phyloP scores from a whole-genome alignment of 2,329 filamentous ascomycete species.

The Epichloe aotearoae region DNA sequence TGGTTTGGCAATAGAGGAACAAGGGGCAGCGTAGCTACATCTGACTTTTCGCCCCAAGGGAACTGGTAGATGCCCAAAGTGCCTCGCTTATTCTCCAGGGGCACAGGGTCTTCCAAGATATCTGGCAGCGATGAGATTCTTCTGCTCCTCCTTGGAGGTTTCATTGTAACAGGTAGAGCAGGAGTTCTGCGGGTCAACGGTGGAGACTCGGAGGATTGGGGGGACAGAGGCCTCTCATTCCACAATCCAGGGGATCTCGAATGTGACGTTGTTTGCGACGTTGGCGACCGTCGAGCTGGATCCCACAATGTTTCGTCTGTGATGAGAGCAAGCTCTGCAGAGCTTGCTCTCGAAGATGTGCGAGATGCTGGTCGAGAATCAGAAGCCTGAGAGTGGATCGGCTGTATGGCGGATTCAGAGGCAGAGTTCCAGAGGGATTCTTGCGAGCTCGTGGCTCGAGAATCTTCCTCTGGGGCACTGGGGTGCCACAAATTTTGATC shows the following conservation, averaged over 20 bases:
- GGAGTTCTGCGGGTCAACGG: constrained; percentile 11
- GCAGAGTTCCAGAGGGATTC: not conserved
- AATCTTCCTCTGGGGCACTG: not conserved
- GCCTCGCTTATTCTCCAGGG: constrained; percentile 42
- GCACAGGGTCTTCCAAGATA: constrained; percentile 48
- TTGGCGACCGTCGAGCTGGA: not conserved
- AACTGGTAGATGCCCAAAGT: constrained; percentile 54
- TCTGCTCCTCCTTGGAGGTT: constrained; percentile 40
- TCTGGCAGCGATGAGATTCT: constrained; percentile 48
- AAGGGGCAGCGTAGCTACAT: constrained; percentile 29
- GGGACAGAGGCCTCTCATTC: not conserved
- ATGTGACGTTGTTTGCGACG: not conserved
- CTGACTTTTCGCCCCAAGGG: constrained; percentile 51
- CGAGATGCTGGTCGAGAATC: not conserved
- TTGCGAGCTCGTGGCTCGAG: not conserved
- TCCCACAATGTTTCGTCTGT: not conserved
- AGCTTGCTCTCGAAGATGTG: not conserved
- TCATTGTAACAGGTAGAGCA: constrained; percentile 33
- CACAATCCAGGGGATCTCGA: not conserved
- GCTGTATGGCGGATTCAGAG: not conserved
- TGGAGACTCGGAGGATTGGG: not conserved
- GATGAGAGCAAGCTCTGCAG: not conserved
- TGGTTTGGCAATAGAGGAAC: constrained; percentile 14
- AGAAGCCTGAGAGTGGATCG: not conserved
- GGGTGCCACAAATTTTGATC: not conserved